Percentiles rank a stretch among this genome's conserved stretches.
phyloP scores from a whole-genome alignment of 2,329 filamentous ascomycete species.

The Colletotrichum paranaense region DNA sequence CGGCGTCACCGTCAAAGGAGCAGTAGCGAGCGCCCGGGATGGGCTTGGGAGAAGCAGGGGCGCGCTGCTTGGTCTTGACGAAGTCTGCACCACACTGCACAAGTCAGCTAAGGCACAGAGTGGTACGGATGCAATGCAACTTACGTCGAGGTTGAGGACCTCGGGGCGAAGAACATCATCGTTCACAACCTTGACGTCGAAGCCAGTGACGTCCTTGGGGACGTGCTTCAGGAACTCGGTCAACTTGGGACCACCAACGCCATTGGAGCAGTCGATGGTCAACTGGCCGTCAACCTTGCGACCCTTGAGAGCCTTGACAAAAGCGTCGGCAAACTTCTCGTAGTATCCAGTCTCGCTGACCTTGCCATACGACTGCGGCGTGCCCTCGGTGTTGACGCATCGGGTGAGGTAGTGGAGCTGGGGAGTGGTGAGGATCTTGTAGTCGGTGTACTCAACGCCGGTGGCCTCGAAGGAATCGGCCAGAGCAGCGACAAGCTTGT shows the following conservation, averaged over 20 bases:
- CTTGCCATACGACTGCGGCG: conserved; percentile 87
- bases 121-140: conserved; percentile 40
- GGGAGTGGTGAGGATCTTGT: conserved; percentile 94
- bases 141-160: conserved; percentile 86
- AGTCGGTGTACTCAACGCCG: conserved; percentile 81
- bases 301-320: conserved; percentile 83
- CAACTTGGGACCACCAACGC: conserved; percentile 93
- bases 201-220: conserved; percentile 73
- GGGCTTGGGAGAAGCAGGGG: conserved; percentile 85
- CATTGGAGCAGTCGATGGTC: conserved; percentile 95
- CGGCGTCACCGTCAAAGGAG: conserved; percentile 94
- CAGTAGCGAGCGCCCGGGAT: conserved; percentile 82
- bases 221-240: conserved; percentile 87
- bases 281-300: conserved; percentile 79
- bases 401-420: conserved; percentile 97
- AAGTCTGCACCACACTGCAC: conserved; percentile 91
- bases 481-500: conserved; percentile 82
- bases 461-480: conserved; percentile 83
- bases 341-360: conserved; percentile 94
- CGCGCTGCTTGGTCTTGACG: conserved; percentile 96
- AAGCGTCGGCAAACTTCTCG: conserved; percentile 87
- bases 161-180: conserved; percentile 93
- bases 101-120: background rate
- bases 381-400: conserved; percentile 92
- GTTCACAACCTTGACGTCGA: conserved; percentile 90